phyloP scores from a whole-genome alignment of 2,329 filamentous ascomycete species.

The Pseudogymnoascus sp. region DNA sequence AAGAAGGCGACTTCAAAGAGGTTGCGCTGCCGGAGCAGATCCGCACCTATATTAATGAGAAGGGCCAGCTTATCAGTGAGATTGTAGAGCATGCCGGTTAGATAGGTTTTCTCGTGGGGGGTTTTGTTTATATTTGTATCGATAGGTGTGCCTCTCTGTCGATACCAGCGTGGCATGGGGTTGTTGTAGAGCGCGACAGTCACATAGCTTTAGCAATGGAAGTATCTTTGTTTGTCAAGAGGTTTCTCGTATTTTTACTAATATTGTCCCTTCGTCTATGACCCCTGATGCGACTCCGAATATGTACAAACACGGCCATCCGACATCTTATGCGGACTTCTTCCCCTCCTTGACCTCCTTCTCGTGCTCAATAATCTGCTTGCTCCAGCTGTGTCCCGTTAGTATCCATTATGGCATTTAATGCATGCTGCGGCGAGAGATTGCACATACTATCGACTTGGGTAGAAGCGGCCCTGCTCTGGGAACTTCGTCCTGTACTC shows the following conservation, averaged over 20 bases:
- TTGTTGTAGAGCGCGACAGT: constrained; percentile 1
- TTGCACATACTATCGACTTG: constrained; percentile 67
- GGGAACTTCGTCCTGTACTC: constrained; percentile 70
- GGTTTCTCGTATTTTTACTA: constrained; percentile 2
- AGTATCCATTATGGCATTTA: constrained; percentile 18
- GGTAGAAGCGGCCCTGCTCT: constrained; percentile 68
- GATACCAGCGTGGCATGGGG: constrained; percentile 2
- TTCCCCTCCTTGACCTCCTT: constrained; percentile 38
- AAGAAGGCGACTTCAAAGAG: constrained; percentile 78
- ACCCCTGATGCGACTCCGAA: constrained; percentile 6
- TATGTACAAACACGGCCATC: constrained; percentile 9
- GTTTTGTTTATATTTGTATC: not conserved
- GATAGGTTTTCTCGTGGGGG: not conserved
- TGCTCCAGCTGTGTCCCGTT: constrained; percentile 53
- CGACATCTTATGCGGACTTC: constrained; percentile 4
- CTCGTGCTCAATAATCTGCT: constrained; percentile 63
- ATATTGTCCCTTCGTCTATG: constrained; percentile 6
- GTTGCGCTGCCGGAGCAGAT: constrained; percentile 85
- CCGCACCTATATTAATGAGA: constrained; percentile 62
- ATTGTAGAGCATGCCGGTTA: constrained; percentile 92
- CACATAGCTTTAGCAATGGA: constrained; percentile 8
- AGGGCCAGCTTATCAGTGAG: constrained; percentile 76
- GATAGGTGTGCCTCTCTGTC: constrained; percentile 1
- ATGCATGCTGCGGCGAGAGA: not conserved
- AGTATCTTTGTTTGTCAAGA: constrained; percentile 9